Evolutionary conservation across 495 filamentous ascomycete species (phyloP).

Genomic region (Neurospora discreta): DNA sequence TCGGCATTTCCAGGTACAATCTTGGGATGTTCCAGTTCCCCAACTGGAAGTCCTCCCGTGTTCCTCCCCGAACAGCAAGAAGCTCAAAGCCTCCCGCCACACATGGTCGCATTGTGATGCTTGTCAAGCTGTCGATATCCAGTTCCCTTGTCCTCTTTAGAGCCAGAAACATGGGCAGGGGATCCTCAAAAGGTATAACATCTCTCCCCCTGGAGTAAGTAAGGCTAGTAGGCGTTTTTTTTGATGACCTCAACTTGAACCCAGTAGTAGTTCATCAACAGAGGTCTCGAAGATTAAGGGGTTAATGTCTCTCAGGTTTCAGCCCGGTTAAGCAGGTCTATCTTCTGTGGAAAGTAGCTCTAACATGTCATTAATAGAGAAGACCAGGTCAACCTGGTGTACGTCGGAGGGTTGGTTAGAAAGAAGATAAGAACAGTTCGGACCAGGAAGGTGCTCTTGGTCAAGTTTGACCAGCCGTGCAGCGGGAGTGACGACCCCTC

Average conservation of each 20-base stretch:
- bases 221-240: background rate
- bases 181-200: background rate
- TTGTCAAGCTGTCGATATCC: background rate
- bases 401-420: background rate
- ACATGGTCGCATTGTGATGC: background rate
- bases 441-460: background rate
- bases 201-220: background rate
- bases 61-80: background rate
- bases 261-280: background rate
- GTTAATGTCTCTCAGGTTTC: background rate
- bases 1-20: background rate
- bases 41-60: background rate
- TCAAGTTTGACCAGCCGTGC: background rate
- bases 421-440: background rate
- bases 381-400: background rate
- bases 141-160: background rate
- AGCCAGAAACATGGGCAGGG: background rate
- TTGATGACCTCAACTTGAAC: background rate
- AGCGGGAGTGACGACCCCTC: background rate
- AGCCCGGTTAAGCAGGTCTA: background rate
- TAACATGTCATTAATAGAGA: background rate
- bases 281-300: background rate
- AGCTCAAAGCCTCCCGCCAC: background rate
- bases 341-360: background rate
- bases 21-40: background rate